phyloP scores from a whole-genome alignment of 441 rosid species.

The Eugenia klotzschiana region DNA sequence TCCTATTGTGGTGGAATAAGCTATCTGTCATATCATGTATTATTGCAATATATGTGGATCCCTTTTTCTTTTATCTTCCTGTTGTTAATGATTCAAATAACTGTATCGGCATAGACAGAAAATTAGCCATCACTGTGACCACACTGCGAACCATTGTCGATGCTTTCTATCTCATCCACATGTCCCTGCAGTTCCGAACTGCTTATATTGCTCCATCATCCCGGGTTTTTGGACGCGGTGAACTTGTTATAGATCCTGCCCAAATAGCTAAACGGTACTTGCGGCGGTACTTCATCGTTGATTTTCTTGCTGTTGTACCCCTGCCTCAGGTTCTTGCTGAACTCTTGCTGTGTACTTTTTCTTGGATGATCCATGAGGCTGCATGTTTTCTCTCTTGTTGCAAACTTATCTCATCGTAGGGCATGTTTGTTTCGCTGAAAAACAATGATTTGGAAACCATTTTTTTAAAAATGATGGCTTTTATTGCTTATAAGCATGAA shows the following conservation, averaged over 20 bases:
- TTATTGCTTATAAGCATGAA: background rate
- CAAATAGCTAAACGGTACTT: constrained; percentile 84
- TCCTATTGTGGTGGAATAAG: constrained; percentile 65
- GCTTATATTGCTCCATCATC: constrained; percentile 95
- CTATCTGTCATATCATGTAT: constrained; percentile 71
- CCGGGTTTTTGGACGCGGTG: constrained; percentile 92
- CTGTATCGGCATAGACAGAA: constrained; percentile 71
- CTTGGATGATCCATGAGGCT: background rate
- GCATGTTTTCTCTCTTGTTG: background rate
- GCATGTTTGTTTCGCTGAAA: background rate
- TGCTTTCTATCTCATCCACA: constrained; percentile 73
- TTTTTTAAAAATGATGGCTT: background rate
- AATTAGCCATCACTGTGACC: constrained; percentile 55
- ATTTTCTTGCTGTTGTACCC: constrained; percentile 80
- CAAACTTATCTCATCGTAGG: background rate
- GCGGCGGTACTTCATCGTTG: constrained; percentile 58
- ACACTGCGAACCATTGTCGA: constrained; percentile 64
- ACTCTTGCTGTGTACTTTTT: background rate
- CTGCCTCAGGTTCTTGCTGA: constrained; percentile 66
- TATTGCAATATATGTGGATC: constrained; percentile 79
- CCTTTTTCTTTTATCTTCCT: constrained; percentile 86
- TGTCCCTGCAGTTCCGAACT: constrained; percentile 87
- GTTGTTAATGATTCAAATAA: constrained; percentile 27
- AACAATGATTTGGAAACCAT: background rate
- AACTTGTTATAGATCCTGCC: constrained; percentile 83